Evolutionary conservation across 306 rosid genomes (phyloP).

Genomic region (Medicago arabica): DNA sequence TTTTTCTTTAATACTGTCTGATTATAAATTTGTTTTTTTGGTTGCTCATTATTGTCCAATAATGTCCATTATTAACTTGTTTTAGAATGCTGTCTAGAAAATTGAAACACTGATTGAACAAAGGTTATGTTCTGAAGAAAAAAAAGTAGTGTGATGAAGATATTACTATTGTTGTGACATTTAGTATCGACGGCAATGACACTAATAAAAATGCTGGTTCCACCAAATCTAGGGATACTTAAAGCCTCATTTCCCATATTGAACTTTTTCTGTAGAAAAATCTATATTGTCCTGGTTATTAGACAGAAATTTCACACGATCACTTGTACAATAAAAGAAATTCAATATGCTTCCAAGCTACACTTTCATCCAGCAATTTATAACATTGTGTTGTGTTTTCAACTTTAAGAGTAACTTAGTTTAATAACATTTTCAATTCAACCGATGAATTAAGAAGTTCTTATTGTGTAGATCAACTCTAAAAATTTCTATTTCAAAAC

Average conservation of each 20-base stretch:
- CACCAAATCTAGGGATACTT: not conserved
- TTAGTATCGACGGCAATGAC: not conserved
- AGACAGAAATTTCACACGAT: not conserved
- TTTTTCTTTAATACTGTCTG: conserved; percentile 18
- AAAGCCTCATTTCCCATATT: not conserved
- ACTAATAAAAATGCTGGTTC: not conserved
- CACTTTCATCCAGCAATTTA: not conserved
- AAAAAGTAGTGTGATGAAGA: not conserved
- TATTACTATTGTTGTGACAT: conserved; percentile 17
- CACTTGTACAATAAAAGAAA: not conserved
- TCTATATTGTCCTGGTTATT: not conserved
- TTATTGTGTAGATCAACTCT: too few species aligned
- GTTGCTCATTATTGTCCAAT: conserved; percentile 30
- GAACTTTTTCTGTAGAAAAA: not conserved
- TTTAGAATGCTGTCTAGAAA: conserved; percentile 31
- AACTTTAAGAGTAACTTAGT: too few species aligned
- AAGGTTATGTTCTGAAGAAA: not conserved
- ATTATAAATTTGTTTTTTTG: conserved; percentile 22
- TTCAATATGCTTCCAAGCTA: not conserved
- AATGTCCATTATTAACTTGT: conserved; percentile 31
- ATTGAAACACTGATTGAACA: conserved; percentile 27
- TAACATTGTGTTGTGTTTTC: too few species aligned
- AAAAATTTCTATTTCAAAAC: too few species aligned
- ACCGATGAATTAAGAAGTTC: too few species aligned
- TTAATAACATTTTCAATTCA: too few species aligned